Evolutionary conservation across 768 basidiomycete genomes (phyloP), one percentile per base, ranked within the genome.

Genomic region (Hygrophorus russula): DNA sequence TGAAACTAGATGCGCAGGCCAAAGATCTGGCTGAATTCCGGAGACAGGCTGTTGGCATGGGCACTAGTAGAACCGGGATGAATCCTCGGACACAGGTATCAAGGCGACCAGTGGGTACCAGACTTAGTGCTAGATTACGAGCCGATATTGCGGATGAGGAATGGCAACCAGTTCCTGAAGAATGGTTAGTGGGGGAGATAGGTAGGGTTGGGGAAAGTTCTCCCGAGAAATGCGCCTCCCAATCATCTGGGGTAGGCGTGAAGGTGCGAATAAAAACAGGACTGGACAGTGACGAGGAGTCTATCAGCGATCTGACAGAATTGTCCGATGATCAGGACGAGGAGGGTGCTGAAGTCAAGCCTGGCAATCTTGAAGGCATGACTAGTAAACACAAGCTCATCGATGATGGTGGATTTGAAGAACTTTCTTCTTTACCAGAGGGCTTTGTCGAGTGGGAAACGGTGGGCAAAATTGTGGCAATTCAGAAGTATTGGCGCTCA

Each of bases 361-460:
- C 44, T 41, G 14, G 47, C 6, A 15, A 15, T 39, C 7, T 18
- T 13, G 39, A 15, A 41, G 15, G 39, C n/a, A 24, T 17, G 24
- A 19, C 33, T 10, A 39, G 3, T 24, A 7, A 27, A 24, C 36
- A 2, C 9, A 28, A 8, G 39, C 19, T 6, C 20, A 2, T 29
- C 8, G 39, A 34, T 14, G 28, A 17, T 27, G 12, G 11, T 17
- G 60, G 37, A 48, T 53, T 29, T 12, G 59, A 54, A 33, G 46
- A 42, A 27, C 39, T 46, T 29, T 54, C 52, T n/a, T 53, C 49
- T 7, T 42, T 62, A 15, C 71, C 70, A 4, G 65, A 66, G 1
- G 72, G 71, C 38, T 86, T 86, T 52, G 59, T 88, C 32, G 91
- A 94, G 60, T 97, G 93, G 92, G 88, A 94, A 66, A 84, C 85